Evolutionary conservation across 2,329 filamentous ascomycete genomes (phyloP), one percentile per base, ranked within the genome.

Genomic region (Raffaelea arxii): DNA sequence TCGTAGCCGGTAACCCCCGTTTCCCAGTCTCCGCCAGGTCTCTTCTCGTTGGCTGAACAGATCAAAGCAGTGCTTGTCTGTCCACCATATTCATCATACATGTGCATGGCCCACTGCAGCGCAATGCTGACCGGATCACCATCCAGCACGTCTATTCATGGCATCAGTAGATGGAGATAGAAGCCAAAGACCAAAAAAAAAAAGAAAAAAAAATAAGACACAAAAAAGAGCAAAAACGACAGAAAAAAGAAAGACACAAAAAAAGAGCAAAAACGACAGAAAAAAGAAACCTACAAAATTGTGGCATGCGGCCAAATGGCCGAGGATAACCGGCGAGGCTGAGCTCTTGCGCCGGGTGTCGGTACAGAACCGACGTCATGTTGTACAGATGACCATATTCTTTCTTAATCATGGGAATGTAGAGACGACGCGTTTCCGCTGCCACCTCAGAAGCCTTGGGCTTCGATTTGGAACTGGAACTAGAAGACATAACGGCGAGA

Each of bases 11-110:
- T 70, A 12, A 75, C 66, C 10, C 74, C 75, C 30, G 69, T 61
- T 46, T 88, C 84, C 85, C 85, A 90, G 59, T 89, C 84, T n/a
- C 85, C 85, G 10, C 85, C 85, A 1, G 84, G 74, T 32, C 82
- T 72, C 58, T 82, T 84, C 60, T 89, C 84, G 63, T 89, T 86
- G 41, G 85, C 85, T 46, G 80, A 76, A 54, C 83, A 86, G 51
- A 87, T 77, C 49, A 86, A 80, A 1, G 82, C 79, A 46, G 86
- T 73, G 3, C 66, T 62, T 32, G 66, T 56, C 4, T 66, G 61
- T 32, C 67, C 57, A 43, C 63, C 56, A 42, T 53, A 54, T 19
- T 65, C 61, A 24, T 62, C 66, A 41, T 73, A 70, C 38, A 54
- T 46, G 21, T 58, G 53, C 22, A 53, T 53, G 12, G 62, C 61